Conservation (phyloP, 768 basidiomycete species). For the Lentinula edodes region DNA sequence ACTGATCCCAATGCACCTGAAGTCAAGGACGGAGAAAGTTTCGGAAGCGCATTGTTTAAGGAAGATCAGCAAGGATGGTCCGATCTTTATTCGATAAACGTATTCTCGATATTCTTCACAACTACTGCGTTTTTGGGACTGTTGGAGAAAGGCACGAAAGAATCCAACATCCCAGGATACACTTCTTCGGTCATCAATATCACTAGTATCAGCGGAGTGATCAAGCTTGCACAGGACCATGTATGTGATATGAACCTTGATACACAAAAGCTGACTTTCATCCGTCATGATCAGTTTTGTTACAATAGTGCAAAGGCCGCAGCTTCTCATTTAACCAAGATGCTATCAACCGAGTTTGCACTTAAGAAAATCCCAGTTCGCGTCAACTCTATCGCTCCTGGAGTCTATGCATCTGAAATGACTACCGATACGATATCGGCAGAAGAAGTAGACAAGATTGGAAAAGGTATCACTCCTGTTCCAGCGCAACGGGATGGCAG, state of each 20-base stretch:
- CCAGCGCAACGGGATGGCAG: constrained; percentile 61
- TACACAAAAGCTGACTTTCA: not conserved
- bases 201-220: constrained; percentile 70
- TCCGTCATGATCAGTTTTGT: constrained; percentile 46
- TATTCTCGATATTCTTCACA: constrained; percentile 73
- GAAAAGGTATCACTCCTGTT: constrained; percentile 54
- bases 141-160: constrained; percentile 65
- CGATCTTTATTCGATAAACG: constrained; percentile 59
- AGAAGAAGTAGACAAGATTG: constrained; percentile 45
- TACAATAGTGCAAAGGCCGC: constrained; percentile 83
- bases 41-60: constrained; percentile 67
- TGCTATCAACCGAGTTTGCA: constrained; percentile 73
- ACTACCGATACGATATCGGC: constrained; percentile 46
- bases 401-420: constrained; percentile 75
- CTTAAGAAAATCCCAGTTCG: constrained; percentile 64
- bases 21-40: constrained; percentile 54
- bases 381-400: constrained; percentile 71
- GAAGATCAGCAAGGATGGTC: constrained; percentile 62
- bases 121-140: constrained; percentile 74
- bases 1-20: constrained; percentile 51
- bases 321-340: constrained; percentile 67
- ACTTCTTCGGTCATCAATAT: constrained; percentile 71
- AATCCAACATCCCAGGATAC: constrained; percentile 36
- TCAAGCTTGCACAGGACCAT: constrained; percentile 70
- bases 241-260: constrained; percentile 33